Conservation (phyloP, 257 asterid genomes). For the Nicotiana otophora region DNA sequence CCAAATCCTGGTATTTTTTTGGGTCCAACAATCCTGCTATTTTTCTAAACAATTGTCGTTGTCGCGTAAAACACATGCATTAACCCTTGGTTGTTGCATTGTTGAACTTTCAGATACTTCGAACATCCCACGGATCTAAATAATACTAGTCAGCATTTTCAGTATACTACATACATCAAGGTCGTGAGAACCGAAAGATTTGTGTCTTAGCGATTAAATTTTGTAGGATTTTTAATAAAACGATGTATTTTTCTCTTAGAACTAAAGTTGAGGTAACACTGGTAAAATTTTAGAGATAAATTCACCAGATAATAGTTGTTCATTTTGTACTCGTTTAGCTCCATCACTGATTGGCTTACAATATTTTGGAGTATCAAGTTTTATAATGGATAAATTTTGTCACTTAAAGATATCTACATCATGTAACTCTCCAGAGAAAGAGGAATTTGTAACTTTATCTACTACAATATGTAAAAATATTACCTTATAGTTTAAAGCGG, state of each 20-base stretch:
- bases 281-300: neutral
- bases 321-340: neutral
- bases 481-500: too few relatives aligned
- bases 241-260: too few relatives aligned
- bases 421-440: too few relatives aligned
- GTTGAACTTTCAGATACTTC: neutral
- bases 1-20: too few relatives aligned
- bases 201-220: neutral
- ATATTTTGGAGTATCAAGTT: neutral
- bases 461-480: too few relatives aligned
- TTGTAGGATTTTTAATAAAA: neutral
- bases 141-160: neutral
- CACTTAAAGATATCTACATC: too few relatives aligned
- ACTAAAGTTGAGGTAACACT: neutral
- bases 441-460: too few relatives aligned
- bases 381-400: neutral
- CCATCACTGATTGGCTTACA: neutral
- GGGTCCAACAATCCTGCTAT: neutral
- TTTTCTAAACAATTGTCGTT: neutral
- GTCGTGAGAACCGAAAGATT: neutral
- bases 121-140: neutral
- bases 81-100: neutral
- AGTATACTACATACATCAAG: neutral
- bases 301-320: neutral
- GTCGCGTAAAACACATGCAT: neutral